A percentile compares a stretch with the other conserved stretches of the same genome.
phyloP scores from a whole-genome alignment of 176 grass and related monocot genomes.

The Ampelocalamus luodianensis region DNA sequence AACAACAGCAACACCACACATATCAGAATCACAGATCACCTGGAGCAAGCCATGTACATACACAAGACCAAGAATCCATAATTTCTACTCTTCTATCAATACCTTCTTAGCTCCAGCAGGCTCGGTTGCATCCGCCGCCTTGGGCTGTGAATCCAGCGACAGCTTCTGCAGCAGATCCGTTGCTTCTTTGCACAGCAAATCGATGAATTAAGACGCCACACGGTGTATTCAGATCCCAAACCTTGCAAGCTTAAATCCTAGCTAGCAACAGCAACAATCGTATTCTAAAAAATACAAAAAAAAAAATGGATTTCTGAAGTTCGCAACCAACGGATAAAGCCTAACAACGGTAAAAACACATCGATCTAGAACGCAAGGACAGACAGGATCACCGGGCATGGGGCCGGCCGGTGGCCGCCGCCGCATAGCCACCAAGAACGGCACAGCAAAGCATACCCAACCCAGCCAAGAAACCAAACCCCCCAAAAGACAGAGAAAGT shows the following conservation, averaged over 20 bases:
- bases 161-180: conserved; percentile 87
- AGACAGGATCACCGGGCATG: not conserved
- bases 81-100: conserved; percentile 34
- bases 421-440: conserved; percentile 31
- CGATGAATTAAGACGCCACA: conserved; percentile 50
- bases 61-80: conserved; percentile 10
- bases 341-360: conserved; percentile 38
- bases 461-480: not conserved
- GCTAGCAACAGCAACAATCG: not conserved
- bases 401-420: conserved; percentile 17
- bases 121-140: conserved; percentile 44
- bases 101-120: conserved; percentile 49
- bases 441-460: not conserved
- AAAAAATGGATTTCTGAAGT: conserved; percentile 1
- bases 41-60: conserved; percentile 26
- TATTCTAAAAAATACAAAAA: not conserved
- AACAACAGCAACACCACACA: not conserved
- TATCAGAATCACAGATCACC: conserved; percentile 33
- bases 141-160: conserved; percentile 64
- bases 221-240: conserved; percentile 14
- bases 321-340: not conserved
- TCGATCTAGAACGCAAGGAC: conserved; percentile 39
- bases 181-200: conserved; percentile 53
- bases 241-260: conserved; percentile 6
- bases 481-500: conserved; percentile 22